These are phyloP conservation scores for Litchi chinensis DNA, from an alignment of 345 rosid species.

Conservation along the genomic window DNA sequence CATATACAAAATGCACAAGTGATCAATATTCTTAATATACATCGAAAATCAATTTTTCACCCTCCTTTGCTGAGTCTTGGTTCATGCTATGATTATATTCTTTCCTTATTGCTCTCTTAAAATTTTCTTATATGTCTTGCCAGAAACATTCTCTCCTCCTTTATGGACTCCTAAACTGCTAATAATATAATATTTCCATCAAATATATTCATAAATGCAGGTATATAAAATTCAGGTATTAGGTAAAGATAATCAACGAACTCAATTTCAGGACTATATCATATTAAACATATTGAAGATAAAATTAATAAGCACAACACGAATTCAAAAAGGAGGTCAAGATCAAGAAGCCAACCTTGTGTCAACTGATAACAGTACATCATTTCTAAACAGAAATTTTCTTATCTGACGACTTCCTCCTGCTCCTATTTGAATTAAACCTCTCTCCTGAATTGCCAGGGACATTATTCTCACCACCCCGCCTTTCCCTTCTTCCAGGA, in stretches of 20 bases:
- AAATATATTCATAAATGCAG: neutral
- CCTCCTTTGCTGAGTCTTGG: neutral
- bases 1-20: too few species aligned
- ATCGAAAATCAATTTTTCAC: neutral
- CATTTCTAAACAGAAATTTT: neutral
- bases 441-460: neutral
- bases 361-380: neutral
- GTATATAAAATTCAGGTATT: neutral
- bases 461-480: neutral
- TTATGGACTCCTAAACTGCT: neutral
- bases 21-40: too few species aligned
- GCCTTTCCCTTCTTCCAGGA: conserved; percentile 9
- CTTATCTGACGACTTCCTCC: neutral
- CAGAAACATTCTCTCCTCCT: neutral
- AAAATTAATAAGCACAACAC: neutral
- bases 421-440: neutral
- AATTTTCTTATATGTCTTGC: neutral
- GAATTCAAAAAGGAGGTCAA: neutral
- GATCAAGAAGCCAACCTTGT: conserved; percentile 11
- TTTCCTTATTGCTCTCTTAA: neutral
- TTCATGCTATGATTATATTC: too few species aligned
- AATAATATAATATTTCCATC: neutral
- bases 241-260: neutral
- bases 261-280: neutral
- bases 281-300: neutral